A percentile compares a stretch with the other conserved stretches of the same genome.
phyloP scores from a whole-genome alignment of 2,329 filamentous ascomycete genomes.

The Exophiala bonariae region DNA sequence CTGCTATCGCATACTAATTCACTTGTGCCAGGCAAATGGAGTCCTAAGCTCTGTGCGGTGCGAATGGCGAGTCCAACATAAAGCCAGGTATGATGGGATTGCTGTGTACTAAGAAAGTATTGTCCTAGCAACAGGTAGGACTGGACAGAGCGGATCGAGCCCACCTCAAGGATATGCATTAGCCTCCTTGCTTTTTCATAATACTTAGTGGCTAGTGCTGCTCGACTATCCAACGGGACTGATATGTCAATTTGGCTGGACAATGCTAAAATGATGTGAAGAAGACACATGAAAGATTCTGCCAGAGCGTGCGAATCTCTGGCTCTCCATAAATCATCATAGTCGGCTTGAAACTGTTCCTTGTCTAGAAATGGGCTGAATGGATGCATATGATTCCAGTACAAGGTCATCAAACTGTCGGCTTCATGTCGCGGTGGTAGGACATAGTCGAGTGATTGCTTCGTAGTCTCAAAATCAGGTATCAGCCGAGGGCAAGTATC shows the following conservation, averaged over 20 bases:
- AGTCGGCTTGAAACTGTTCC: constrained; percentile 37
- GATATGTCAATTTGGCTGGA: constrained; percentile 47
- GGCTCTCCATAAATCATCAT: constrained; percentile 43
- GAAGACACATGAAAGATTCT: constrained; percentile 45
- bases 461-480: constrained; percentile 17
- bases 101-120: constrained; percentile 51
- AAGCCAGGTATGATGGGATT: constrained; percentile 52
- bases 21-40: constrained; percentile 45
- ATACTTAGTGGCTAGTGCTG: constrained; percentile 42
- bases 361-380: constrained; percentile 49
- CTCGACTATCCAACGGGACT: constrained; percentile 40
- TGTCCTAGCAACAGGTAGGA: constrained; percentile 50
- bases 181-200: constrained; percentile 46
- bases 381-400: constrained; percentile 50
- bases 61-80: constrained; percentile 48
- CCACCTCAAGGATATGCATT: constrained; percentile 44
- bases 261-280: constrained; percentile 51
- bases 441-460: constrained; percentile 35
- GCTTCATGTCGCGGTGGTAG: constrained; percentile 48
- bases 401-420: constrained; percentile 46
- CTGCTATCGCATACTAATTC: constrained; percentile 27
- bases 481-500: constrained; percentile 25
- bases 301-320: constrained; percentile 31
- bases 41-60: constrained; percentile 48
- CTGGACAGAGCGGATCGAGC: constrained; percentile 47